phyloP scores from a whole-genome alignment of 441 rosid genomes.

The Euphorbia corollata region DNA sequence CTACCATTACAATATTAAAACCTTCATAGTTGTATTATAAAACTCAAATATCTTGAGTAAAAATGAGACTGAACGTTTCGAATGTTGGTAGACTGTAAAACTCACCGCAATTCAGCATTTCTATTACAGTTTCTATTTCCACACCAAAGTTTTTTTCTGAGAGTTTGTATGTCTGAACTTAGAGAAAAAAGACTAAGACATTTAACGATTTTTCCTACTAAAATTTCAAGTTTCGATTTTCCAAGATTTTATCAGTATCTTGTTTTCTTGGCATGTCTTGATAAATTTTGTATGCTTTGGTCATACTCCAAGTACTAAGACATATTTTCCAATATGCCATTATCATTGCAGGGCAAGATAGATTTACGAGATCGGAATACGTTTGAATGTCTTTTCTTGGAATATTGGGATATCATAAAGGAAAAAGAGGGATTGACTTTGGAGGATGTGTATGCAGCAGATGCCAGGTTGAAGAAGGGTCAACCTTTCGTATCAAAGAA shows the following conservation, averaged over 20 bases:
- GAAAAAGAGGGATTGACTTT: slow-evolving; percentile 35
- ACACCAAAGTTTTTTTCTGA: too few species aligned
- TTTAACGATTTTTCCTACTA: background rate
- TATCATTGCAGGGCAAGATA: slow-evolving; percentile 34
- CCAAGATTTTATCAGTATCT: background rate
- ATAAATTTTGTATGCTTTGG: background rate
- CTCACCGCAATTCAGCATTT: background rate
- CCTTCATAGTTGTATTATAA: background rate
- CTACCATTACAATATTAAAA: background rate
- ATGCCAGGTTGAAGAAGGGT: slow-evolving; percentile 32
- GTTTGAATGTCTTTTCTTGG: slow-evolving; percentile 39
- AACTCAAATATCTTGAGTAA: background rate
- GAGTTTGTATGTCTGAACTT: background rate
- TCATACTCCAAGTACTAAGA: background rate
- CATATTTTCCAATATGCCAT: background rate
- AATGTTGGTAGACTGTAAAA: background rate
- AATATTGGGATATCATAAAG: slow-evolving; percentile 51
- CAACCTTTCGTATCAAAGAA: slow-evolving; percentile 9
- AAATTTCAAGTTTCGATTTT: background rate
- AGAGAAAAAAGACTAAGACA: background rate
- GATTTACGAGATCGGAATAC: slow-evolving; percentile 41
- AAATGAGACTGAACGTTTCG: background rate
- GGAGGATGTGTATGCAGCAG: slow-evolving; percentile 37
- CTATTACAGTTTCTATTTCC: background rate
- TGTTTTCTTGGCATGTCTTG: background rate